Base-by-base conservation (phyloP, 805 yeast species). In the Candida jianshihensis region DNA sequence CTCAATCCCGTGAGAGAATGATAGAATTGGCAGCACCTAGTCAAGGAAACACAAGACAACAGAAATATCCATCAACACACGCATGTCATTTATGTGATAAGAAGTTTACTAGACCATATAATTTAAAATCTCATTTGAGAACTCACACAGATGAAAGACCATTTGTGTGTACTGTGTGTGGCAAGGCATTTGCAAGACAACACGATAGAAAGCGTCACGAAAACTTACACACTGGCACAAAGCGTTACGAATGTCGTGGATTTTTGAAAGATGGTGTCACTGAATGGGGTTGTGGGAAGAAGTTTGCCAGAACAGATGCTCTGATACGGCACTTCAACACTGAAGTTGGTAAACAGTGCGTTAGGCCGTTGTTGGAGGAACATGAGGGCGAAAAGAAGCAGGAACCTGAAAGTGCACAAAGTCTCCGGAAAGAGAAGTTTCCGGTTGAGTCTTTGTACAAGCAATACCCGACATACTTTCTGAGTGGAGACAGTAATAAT, bases 131-230 rank as follows among this genome's bases (percentile, higher is more conserved):
- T 0, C 98, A 90, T 60, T 64, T 84, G 53, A 67, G 96, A 40
- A 90, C 97, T 0, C 98, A 85, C 56, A 83, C 94, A 1, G 82
- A 82, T 53, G 94, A 84, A 51, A 62, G 88, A 36, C 94, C 92
- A 6, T 84, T 75, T 51, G 66, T 75, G 7, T 84, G 95, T 58
- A 64, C 71, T 12, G 68, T 73, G 4, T 84, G 94, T 60, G 87
- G 86, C 5, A 83, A 83, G 55, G 84, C 89, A 1, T 84, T 84
- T 65, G 89, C 89, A 6, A 61, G 92, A 40, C 80, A 78, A 38
- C 92, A 83, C 50, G 92, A 83, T 55, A 63, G 80, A 40, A 81
- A 78, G 52, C 66, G 92, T 38, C 92, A 83, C 51, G 89, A 81
- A 49, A 76, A 77, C 48, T 62, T 83, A 40, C 94, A 84, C 51